These are phyloP conservation scores for Parathielavia appendiculata DNA, from an alignment of 495 filamentous ascomycete genomes.

Conservation along the genomic window DNA sequence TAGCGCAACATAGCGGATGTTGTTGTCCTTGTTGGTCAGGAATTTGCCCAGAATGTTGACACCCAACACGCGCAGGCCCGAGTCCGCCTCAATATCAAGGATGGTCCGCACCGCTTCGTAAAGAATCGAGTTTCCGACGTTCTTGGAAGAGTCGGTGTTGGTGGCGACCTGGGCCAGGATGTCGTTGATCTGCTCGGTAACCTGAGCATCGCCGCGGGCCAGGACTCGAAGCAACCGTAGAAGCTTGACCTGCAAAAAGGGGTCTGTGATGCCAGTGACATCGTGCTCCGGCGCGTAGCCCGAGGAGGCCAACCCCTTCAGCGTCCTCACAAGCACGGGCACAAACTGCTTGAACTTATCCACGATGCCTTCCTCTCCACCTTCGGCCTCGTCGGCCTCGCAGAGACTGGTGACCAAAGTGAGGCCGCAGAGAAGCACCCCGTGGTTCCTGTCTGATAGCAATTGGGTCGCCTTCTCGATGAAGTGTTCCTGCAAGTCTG, in stretches of 20 bases:
- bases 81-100: conserved; percentile 95
- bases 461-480: conserved; percentile 85
- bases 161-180: conserved; percentile 97
- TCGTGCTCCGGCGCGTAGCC: conserved; percentile 98
- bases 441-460: conserved; percentile 88
- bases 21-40: conserved; percentile 95
- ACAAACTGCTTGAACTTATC: conserved; percentile 84
- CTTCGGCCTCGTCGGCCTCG: conserved; percentile 86
- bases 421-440: conserved; percentile 85
- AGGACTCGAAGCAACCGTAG: conserved; percentile 78
- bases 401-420: conserved; percentile 90
- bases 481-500: conserved; percentile 95
- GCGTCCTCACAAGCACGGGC: conserved; percentile 71
- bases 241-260: conserved; percentile 98
- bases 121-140: conserved; percentile 94
- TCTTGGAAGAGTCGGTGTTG: conserved; percentile 97
- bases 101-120: conserved; percentile 98
- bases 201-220: conserved; percentile 77
- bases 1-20: conserved; percentile 95
- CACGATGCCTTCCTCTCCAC: conserved; percentile 75
- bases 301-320: conserved; percentile 88
- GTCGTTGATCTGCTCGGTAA: conserved; percentile 96
- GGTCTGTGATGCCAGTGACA: conserved; percentile 95
- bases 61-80: conserved; percentile 84
- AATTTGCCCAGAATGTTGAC: conserved; percentile 99